Base-by-base conservation (phyloP, 2,329 filamentous ascomycete genomes). In the Ceratocystiopsis brevicomis region DNA sequence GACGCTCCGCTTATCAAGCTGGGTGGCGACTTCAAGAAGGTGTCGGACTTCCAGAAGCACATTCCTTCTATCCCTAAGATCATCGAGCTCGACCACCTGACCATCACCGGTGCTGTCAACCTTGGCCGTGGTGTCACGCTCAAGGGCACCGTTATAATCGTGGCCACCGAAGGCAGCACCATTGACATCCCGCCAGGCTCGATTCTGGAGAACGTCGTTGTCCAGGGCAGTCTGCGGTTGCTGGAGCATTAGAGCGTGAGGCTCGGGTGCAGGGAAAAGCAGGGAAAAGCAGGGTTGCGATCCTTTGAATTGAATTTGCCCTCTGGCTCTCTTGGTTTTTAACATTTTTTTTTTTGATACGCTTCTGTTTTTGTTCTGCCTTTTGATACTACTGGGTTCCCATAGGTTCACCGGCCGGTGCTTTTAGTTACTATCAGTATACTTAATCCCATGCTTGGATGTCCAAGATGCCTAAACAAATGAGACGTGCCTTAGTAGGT, bases 11-110 rank as follows among this genome's bases (percentile, higher is more conserved):
- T 98, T 53, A 98, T 98, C 74, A 98, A 98, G 81, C 81, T 98
- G 44, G 90, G 90, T 55, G 78, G 78, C 57, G 90, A 98, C 73
- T 98, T 98, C 78, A 98, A 98, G 81, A 98, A 98, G 78, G 90
- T 98, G 36, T 96, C 88, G 1, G 90, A 86, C 69, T 92, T 92
- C 73, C 80, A 86, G 68, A 79, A 84, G 64, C 80, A 80, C 59
- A 87, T 92, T 53, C 72, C 81, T 12, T 85, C 79, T 50, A 92
- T 92, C 55, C 84, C 84, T 57, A 87, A 84, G 73, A 87, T 92
- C 54, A 76, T 90, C 52, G 84, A 92, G 68, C 75, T 90, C 40
- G 84, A 92, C 58, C 90, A 98, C 61, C 75, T 98, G 47, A 98
- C 90, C 58, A 94, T 98, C 56, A 98, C 90, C 34, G 90, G 90